A percentile compares a stretch with the other conserved stretches of the same genome.
phyloP scores from a whole-genome alignment of 495 filamentous ascomycete genomes.

The Evansstolkia leycettana region DNA sequence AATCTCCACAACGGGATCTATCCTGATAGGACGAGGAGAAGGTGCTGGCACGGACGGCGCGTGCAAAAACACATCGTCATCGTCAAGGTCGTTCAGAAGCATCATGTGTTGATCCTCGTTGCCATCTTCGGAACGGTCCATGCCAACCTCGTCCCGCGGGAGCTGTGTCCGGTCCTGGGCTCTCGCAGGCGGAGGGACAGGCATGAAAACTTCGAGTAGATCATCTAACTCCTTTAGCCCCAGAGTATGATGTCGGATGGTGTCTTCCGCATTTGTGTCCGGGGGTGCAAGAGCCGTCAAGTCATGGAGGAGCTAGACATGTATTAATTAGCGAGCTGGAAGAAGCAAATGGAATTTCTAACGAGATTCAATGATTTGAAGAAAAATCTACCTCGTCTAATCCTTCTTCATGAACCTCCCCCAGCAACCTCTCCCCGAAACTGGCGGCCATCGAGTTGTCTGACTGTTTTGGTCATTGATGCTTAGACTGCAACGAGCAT shows the following conservation, averaged over 20 bases:
- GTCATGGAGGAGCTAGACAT: conserved; percentile 34
- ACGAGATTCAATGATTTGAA: neutral
- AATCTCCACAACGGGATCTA: conserved; percentile 42
- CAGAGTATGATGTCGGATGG: conserved; percentile 10
- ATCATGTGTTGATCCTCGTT: conserved; percentile 12
- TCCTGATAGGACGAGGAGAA: conserved; percentile 3
- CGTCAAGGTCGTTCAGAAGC: neutral
- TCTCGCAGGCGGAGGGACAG: conserved; percentile 2
- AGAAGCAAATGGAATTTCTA: neutral
- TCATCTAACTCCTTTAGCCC: conserved; percentile 37
- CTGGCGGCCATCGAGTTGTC: conserved; percentile 21
- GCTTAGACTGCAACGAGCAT: no score
- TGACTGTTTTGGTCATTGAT: no score
- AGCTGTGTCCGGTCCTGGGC: no score
- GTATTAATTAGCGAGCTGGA: conserved; percentile 1
- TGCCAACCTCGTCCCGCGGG: no score
- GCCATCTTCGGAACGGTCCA: neutral
- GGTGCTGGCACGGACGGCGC: no score
- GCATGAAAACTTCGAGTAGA: conserved; percentile 33
- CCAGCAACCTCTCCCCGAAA: conserved; percentile 50
- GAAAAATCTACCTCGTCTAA: conserved; percentile 49
- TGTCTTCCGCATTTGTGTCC: neutral
- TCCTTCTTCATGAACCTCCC: conserved; percentile 49
- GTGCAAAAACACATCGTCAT: no score
- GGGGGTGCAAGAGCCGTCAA: conserved; percentile 12